Percentiles rank a stretch among this genome's conserved stretches.
These are phyloP conservation scores for Chrysanthemum lavandulifolium DNA, from an alignment of 129 eudicot species.

Conservation along the genomic window DNA sequence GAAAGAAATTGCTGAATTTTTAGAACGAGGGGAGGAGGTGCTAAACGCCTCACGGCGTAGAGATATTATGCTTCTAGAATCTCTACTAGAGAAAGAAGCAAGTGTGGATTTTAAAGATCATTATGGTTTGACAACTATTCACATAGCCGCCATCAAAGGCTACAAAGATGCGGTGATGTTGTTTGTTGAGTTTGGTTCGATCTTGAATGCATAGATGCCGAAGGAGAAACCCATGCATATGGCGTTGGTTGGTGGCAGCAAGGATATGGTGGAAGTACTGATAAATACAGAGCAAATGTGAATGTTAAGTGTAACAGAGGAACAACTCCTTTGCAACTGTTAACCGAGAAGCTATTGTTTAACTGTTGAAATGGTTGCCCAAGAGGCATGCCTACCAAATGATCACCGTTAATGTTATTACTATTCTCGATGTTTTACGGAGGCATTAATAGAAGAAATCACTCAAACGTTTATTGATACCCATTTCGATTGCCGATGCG, in stretches of 20 bases:
- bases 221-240: constrained; percentile 63
- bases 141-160: constrained; percentile 69
- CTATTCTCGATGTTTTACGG: no score
- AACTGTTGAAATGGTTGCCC: no score
- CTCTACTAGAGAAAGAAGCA: constrained; percentile 54
- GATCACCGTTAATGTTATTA: no score
- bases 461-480: no score
- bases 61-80: constrained; percentile 39
- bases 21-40: constrained; percentile 60
- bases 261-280: constrained; percentile 54
- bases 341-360: no score
- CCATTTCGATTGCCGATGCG: no score
- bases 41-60: constrained; percentile 57
- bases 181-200: constrained; percentile 65
- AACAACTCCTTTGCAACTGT: no score
- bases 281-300: constrained; percentile 33
- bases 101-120: constrained; percentile 47
- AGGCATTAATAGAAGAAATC: no score
- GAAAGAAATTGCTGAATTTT: constrained; percentile 45
- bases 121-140: constrained; percentile 63
- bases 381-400: no score
- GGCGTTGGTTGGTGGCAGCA: constrained; percentile 57
- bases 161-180: constrained; percentile 67
- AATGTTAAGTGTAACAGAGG: no score
- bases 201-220: constrained; percentile 47